Evolutionary conservation across 2,329 filamentous ascomycete species (phyloP), one percentile per base, ranked within the genome.

Genomic region (Ophiostoma australiae): DNA sequence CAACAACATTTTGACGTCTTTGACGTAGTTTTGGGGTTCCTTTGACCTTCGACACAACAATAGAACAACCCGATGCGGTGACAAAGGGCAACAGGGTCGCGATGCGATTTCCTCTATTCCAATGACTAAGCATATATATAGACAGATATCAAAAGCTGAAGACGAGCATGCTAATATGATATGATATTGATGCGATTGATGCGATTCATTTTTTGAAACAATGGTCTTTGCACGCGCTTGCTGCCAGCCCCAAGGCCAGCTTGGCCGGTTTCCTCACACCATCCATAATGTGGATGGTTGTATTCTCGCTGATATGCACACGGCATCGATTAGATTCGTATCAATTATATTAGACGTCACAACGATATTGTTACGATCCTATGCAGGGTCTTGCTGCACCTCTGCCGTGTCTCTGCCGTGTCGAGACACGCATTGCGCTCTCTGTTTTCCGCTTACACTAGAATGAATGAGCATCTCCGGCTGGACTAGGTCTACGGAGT

Each of bases 61-160:
- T 31, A 63, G 58, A 58, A 63, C 58, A 17, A 13, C 58, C 58
- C 58, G 58, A 63, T 63, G 58, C 58, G 27, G 58, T 27, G 58
- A 63, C 58, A 63, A 63, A 63, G 58, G 58, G 15, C 17, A 55
- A 6, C 58, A 58, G n/a, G 52, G 58, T 58, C 52, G 52, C n/a
- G 52, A 58, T 58, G 23, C 52, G 11, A 58, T 27, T 8, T 27
- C 10, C n/a, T 41, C 27, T 27, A 11, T 3, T 4, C 17, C 5
- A 48, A 48, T 20, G 44, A 48, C 17, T 44, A 44, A 17, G 13
- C 13, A 20, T 6, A 2, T 39, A 44, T 17, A 44, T 39, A 41
- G 10, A 20, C 4, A 7, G 44, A 48, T n/a, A 8, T n/a, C 6
- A 8, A n/a, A 20, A 17, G 17, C 3, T 6, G 4, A 48, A n/a